phyloP scores from a whole-genome alignment of 768 basidiomycete species.

The Bullera alba region DNA sequence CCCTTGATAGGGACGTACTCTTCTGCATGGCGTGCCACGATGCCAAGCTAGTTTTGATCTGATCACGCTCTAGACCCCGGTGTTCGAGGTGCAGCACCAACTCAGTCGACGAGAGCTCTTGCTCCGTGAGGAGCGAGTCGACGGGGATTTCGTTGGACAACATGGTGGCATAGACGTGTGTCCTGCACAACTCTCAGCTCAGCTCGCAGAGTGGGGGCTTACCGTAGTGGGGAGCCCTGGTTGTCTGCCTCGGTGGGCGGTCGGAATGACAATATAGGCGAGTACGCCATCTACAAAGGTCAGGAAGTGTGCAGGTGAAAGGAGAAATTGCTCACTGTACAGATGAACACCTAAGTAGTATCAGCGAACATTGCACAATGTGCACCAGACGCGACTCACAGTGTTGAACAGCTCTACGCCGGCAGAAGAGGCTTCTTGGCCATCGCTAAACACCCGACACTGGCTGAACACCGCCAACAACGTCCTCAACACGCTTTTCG shows the following conservation, averaged over 20 bases:
- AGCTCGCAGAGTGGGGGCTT: not conserved
- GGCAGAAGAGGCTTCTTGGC: slow-evolving; percentile 43
- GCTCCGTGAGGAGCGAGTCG: slow-evolving; percentile 28
- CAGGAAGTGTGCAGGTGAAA: not conserved
- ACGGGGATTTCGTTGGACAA: slow-evolving; percentile 35
- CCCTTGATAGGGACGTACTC: no score
- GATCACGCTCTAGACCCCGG: no score
- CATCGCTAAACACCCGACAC: slow-evolving; percentile 80
- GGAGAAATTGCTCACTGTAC: slow-evolving; percentile 51
- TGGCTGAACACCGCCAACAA: slow-evolving; percentile 62
- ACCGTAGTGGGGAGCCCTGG: slow-evolving; percentile 30
- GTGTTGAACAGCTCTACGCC: slow-evolving; percentile 65
- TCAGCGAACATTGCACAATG: not conserved
- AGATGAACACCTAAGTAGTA: slow-evolving; percentile 66
- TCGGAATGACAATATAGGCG: slow-evolving; percentile 40
- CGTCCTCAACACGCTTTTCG: slow-evolving; percentile 61
- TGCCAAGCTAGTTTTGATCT: no score
- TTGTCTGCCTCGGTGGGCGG: slow-evolving; percentile 23
- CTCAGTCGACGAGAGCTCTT: no score
- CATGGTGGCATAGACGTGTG: slow-evolving; percentile 35
- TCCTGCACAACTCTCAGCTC: slow-evolving; percentile 4
- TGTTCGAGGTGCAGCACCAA: no score
- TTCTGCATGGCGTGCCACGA: no score
- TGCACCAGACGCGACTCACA: slow-evolving; percentile 49
- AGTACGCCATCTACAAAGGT: slow-evolving; percentile 18